Base-by-base conservation (phyloP, 176 grass and related monocot genomes). In the Avena atlantica region DNA sequence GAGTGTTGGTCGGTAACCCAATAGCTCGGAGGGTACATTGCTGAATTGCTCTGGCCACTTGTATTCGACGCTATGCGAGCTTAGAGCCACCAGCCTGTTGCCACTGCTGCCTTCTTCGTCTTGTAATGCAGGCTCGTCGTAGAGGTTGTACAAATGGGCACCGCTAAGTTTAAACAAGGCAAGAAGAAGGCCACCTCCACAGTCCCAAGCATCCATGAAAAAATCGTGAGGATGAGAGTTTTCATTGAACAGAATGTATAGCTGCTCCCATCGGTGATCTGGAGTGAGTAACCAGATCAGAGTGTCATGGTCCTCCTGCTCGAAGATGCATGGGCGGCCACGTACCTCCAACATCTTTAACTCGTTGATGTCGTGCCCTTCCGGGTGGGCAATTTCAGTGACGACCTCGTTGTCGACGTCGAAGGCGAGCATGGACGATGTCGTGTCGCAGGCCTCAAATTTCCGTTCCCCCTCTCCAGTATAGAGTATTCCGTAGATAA, bases 71-170 rank as follows among this genome's bases (percentile, higher is more conserved):
- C 6, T 76, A 3, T 16, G 0, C 9, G 74, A 76, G 40, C 37
- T n/a, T 0, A 51, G 4, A 61, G 78, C 78, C 37, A 8, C 5
- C 40, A 61, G 12, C n/a, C 6, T 7, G 5, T 0, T 9, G 1
- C 2, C 40, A 34, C 31, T 34, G 2, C 31, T 3, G 11, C 10
- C 70, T 74, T 74, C 70, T 74, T 74, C 11, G 20, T 74, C n/a
- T 49, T 74, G n/a, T n/a, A 0, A 20, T 3, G 12, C 11, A 8
- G 11, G 4, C n/a, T 74, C 6, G 0, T 25, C 2, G 25, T 25
- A 25, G n/a, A 50, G n/a, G n/a, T 74, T 50, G 71, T 74, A 74
- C n/a, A 74, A 74, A 6, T 74, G 25, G 44, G 44, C 71, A 15
- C 71, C 71, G 1, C 42, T 50, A 50, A 8, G 13, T 1, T 2